These are phyloP conservation scores for Sanghuangporus baumii DNA, from an alignment of 1,284 basidiomycete species.

Conservation along the genomic window DNA sequence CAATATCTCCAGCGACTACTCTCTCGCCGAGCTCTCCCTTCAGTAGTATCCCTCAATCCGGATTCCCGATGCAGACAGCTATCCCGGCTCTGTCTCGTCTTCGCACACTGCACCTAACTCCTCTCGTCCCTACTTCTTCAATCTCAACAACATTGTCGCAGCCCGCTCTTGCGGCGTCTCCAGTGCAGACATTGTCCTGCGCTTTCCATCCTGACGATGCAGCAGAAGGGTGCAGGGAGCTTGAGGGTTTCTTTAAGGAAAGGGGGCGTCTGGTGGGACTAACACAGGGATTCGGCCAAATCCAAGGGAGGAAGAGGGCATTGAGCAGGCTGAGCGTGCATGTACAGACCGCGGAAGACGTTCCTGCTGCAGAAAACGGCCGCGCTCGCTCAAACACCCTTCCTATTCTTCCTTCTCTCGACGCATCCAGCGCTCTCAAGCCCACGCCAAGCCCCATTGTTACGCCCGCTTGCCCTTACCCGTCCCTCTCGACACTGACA, in stretches of 20 bases:
- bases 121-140: constrained; percentile 55
- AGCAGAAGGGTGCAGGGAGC: constrained; percentile 47
- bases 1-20: neutral
- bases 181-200: constrained; percentile 51
- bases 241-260: constrained; percentile 50
- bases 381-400: neutral
- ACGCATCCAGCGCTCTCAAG: neutral
- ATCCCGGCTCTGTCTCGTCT: constrained; percentile 36
- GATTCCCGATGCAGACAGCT: neutral
- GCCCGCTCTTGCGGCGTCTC: constrained; percentile 52
- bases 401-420: neutral
- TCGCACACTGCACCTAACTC: constrained; percentile 51
- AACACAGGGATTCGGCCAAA: neutral
- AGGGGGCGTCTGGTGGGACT: constrained; percentile 27
- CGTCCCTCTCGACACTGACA: constrained; percentile 11
- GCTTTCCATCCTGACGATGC: constrained; percentile 58
- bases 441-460: neutral
- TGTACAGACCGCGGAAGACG: neutral
- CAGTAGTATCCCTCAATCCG: neutral
- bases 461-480: constrained; percentile 2
- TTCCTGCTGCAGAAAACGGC: neutral
- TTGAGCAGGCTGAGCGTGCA: constrained; percentile 2
- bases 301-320: constrained; percentile 6
- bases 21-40: neutral
- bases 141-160: constrained; percentile 47